Evolutionary conservation across 129 eudicot species (phyloP).

Genomic region (Centrapalus pauciflorus): DNA sequence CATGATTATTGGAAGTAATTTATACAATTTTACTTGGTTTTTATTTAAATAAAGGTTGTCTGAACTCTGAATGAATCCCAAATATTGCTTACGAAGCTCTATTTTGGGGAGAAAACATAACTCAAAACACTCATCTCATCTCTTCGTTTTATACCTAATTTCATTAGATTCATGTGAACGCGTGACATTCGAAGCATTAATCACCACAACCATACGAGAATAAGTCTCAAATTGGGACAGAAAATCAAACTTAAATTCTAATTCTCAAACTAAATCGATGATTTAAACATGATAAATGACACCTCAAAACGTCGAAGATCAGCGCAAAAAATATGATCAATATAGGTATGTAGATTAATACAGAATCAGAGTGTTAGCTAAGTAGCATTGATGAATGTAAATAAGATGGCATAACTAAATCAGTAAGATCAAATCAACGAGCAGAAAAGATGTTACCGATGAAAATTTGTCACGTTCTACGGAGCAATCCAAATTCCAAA

Average conservation of each 20-base stretch:
- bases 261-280: not conserved
- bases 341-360: not conserved
- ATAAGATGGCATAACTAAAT: not conserved
- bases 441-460: not conserved
- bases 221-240: not conserved
- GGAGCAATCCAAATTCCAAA: not conserved
- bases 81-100: not conserved
- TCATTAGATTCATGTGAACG: not conserved
- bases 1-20: conserved; percentile 12
- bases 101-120: not conserved
- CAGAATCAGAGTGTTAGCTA: not conserved
- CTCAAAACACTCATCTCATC: not conserved
- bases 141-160: not conserved
- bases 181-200: not conserved
- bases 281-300: not conserved
- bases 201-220: not conserved
- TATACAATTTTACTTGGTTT: not conserved
- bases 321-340: not conserved
- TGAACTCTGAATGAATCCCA: too few relatives aligned
- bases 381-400: not conserved
- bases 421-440: not conserved
- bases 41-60: not conserved
- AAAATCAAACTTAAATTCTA: not conserved
- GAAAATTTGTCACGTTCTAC: not conserved
- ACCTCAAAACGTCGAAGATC: not conserved